Evolutionary conservation across 1,284 basidiomycete genomes (phyloP), one percentile per base, ranked within the genome.

Genomic region (Pseudozyma flocculosa): DNA sequence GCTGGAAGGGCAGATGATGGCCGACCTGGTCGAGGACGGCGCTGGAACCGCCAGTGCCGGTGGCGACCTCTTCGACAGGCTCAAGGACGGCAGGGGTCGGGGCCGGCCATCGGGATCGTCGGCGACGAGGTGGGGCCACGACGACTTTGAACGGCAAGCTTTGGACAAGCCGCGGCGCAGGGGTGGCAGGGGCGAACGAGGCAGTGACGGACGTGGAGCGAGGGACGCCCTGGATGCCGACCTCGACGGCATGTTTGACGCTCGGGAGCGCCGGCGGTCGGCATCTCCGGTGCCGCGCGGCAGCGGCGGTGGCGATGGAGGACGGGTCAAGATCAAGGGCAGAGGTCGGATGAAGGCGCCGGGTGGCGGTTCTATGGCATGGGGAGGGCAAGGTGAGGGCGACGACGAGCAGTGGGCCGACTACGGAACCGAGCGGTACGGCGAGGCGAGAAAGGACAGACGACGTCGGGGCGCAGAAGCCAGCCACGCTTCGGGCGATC

Each of bases 271-370:
- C 15, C 41, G 51, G 23, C 32, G 68, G 2, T 67, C 67, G 24
- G 50, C 58, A n/a, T 68, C 65, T 1, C 68, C 68, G 2, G 42
- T 49, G 8, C 34, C 37, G 15, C 37, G 15, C 37, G 37, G 19
- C 8, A 8, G 19, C 19, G 17, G 37, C 15, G n/a, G 24, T 15
- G 32, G 38, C 15, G 50, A 44, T 14, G 19, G 23, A 1, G 58
- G 51, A 13, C 17, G 58, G 30, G 48, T 50, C 44, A 56, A 55
- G 40, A 48, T 56, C 32, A 67, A 57, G 36, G 64, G 64, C 2
- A 32, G 64, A 14, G 64, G 64, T 0, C 32, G 56, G 5, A 67
- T 67, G 64, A 62, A 61, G 40, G 64, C 64, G n/a, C 64, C 64
- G 9, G 54, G 52, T 4, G 24, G 30, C 24, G 24, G 29, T 17